These are phyloP conservation scores for Vigna radiata DNA, from an alignment of 306 rosid genomes.

Conservation along the genomic window DNA sequence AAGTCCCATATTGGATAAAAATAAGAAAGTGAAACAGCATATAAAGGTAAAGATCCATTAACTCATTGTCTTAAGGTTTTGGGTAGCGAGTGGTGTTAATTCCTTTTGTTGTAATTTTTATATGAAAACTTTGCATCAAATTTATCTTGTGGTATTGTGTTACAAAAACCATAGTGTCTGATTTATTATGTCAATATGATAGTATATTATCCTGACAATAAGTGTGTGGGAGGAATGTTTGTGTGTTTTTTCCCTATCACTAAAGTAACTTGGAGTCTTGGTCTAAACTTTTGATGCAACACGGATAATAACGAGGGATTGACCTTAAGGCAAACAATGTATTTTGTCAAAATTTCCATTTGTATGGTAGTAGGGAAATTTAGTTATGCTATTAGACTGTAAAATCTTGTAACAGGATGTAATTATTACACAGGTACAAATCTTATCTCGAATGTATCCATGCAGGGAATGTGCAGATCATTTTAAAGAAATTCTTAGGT, in stretches of 20 bases:
- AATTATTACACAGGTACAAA: constrained; percentile 65
- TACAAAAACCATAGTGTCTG: not conserved
- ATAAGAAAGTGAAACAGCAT: no score
- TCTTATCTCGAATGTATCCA: constrained; percentile 84
- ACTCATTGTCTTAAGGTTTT: no score
- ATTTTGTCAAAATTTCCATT: not conserved
- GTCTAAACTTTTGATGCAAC: constrained; percentile 12
- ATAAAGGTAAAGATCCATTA: no score
- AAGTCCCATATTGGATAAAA: no score
- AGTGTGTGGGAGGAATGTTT: constrained; percentile 4
- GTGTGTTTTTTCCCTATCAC: constrained; percentile 1
- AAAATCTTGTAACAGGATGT: constrained; percentile 34
- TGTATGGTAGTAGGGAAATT: constrained; percentile 18
- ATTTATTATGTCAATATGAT: constrained; percentile 25
- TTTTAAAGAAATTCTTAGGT: constrained; percentile 86
- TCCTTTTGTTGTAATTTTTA: constrained; percentile 6
- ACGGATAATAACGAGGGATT: constrained; percentile 2
- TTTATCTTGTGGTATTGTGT: constrained; percentile 25
- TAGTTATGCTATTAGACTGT: constrained; percentile 17
- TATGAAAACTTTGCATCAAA: constrained; percentile 20
- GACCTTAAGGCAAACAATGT: not conserved
- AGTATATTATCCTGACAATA: constrained; percentile 11
- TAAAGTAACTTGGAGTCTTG: constrained; percentile 8
- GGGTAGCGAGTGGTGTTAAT: no score
- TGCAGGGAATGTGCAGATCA: constrained; percentile 95